Evolutionary conservation across 345 rosid species (phyloP).

Genomic region (Viola odorata): DNA sequence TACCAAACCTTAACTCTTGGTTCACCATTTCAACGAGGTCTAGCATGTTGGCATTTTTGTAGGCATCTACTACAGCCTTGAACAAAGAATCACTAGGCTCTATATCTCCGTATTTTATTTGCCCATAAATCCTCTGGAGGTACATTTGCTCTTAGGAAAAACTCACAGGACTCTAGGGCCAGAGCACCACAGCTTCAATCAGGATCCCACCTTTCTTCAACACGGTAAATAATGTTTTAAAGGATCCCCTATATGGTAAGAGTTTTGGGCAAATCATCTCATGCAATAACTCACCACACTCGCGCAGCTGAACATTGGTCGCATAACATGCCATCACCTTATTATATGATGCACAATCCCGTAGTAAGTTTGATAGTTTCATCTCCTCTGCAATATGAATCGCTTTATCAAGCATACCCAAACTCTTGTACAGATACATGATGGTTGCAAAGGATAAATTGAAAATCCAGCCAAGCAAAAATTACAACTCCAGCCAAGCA

Average conservation of each 20-base stretch:
- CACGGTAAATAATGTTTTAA: constrained; percentile 52
- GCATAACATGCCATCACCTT: constrained; percentile 72
- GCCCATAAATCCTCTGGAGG: constrained; percentile 45
- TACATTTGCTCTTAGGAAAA: constrained; percentile 34
- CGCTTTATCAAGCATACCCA: constrained; percentile 85
- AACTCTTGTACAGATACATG: constrained; percentile 73
- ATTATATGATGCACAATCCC: constrained; percentile 60
- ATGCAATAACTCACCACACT: constrained; percentile 62
- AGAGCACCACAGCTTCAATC: constrained; percentile 57
- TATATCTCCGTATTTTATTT: constrained; percentile 48
- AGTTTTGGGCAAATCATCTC: constrained; percentile 64
- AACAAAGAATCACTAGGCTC: constrained; percentile 54
- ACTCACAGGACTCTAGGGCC: constrained; percentile 50
- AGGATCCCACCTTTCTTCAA: constrained; percentile 71
- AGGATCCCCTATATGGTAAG: constrained; percentile 57
- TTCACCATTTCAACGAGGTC: constrained; percentile 41
- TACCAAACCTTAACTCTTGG: too few species aligned
- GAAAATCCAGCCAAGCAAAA: too few species aligned
- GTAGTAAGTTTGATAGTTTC: constrained; percentile 58
- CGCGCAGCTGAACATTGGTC: constrained; percentile 54
- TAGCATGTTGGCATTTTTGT: constrained; percentile 46
- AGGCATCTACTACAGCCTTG: constrained; percentile 60
- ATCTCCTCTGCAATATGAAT: constrained; percentile 80
- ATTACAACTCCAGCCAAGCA: too few species aligned
- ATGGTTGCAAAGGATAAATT: constrained; percentile 71